Evolutionary conservation across 768 basidiomycete genomes (phyloP).

Genomic region (Lyophyllum atratum): DNA sequence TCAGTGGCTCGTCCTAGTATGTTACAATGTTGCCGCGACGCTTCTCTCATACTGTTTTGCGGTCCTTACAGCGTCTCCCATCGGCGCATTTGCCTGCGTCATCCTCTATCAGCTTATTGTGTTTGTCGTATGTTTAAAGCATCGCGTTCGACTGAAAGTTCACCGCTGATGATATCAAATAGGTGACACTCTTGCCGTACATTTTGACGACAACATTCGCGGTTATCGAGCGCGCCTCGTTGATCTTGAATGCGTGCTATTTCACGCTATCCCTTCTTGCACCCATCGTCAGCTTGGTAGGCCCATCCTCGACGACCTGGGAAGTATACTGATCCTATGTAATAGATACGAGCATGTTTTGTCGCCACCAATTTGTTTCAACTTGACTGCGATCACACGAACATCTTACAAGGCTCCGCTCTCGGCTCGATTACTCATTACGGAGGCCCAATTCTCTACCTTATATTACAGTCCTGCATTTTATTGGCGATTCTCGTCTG

Average conservation of each 20-base stretch:
- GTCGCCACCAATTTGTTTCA: constrained; percentile 66
- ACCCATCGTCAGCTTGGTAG: constrained; percentile 1
- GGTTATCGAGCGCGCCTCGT: neutral
- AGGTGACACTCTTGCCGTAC: neutral
- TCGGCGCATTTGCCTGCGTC: constrained; percentile 1
- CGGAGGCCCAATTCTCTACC: constrained; percentile 65
- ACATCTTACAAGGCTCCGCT: constrained; percentile 35
- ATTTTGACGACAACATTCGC: neutral
- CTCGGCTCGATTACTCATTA: constrained; percentile 48
- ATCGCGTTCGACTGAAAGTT: neutral
- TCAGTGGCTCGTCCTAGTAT: constrained; percentile 1
- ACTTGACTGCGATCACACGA: constrained; percentile 52
- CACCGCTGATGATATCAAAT: no score
- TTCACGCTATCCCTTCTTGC: constrained; percentile 1
- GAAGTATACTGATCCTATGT: neutral
- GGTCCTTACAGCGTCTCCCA: neutral
- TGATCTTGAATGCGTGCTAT: neutral
- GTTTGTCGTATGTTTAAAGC: neutral
- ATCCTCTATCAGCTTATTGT: neutral
- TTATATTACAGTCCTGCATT: constrained; percentile 42
- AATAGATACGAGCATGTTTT: constrained; percentile 30
- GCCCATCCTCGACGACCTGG: neutral
- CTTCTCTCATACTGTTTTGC: constrained; percentile 1
- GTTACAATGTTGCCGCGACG: neutral
- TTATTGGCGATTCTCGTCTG: constrained; percentile 51